Percentiles rank a stretch among this genome's conserved stretches.
These are phyloP conservation scores for Neobulgaria alba DNA, from an alignment of 2,329 filamentous ascomycete genomes.

Conservation along the genomic window DNA sequence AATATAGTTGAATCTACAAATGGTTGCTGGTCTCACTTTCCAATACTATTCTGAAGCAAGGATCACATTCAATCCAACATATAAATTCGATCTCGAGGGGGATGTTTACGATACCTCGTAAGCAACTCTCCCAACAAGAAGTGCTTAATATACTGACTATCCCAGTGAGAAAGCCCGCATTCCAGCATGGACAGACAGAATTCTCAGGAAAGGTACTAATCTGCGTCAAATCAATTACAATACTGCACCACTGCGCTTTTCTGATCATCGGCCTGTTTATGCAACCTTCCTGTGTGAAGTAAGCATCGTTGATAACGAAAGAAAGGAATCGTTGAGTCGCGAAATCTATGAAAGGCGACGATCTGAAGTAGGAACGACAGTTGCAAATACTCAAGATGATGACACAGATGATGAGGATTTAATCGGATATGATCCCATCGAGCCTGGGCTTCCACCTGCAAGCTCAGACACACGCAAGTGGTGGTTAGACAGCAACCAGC, in stretches of 20 bases:
- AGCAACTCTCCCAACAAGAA: conserved; percentile 27
- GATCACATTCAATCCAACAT: conserved; percentile 86
- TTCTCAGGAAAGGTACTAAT: conserved; percentile 77
- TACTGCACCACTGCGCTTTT: conserved; percentile 75
- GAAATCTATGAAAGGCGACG: conserved; percentile 65
- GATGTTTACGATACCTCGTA: conserved; percentile 89
- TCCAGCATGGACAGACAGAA: conserved; percentile 93
- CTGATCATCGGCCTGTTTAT: conserved; percentile 93
- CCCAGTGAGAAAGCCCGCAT: conserved; percentile 83
- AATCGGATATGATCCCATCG: conserved; percentile 72
- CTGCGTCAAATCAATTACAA: conserved; percentile 78
- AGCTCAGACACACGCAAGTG: conserved; percentile 62
- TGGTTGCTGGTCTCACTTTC: conserved; percentile 86
- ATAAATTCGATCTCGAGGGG: conserved; percentile 86
- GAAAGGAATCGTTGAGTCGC: conserved; percentile 63
- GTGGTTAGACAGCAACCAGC: conserved; percentile 63
- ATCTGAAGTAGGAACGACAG: conserved; percentile 55
- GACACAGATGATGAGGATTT: conserved; percentile 71
- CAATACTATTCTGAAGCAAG: conserved; percentile 84
- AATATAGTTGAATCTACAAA: conserved; percentile 76
- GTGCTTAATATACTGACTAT: neutral
- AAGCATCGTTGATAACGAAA: conserved; percentile 66
- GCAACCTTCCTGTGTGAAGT: conserved; percentile 80
- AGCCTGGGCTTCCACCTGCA: conserved; percentile 63
- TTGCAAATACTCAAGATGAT: conserved; percentile 48